phyloP scores from a whole-genome alignment of 495 filamentous ascomycete species.

The Cercophora scortea region DNA sequence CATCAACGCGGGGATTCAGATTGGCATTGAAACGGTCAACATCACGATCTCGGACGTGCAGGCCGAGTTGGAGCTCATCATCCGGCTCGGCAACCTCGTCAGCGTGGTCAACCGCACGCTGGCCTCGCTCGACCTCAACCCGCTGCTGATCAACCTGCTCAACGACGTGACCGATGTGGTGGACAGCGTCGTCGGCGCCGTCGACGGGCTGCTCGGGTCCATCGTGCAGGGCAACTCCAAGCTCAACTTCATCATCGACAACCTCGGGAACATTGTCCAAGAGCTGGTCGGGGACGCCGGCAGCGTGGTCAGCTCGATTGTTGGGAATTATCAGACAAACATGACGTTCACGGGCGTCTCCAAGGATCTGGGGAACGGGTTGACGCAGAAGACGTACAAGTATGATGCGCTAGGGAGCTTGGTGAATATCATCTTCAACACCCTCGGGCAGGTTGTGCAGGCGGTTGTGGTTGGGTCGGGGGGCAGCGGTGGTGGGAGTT shows the following conservation, averaged over 20 bases:
- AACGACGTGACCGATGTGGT: conserved; percentile 43
- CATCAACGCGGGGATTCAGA: conserved; percentile 46
- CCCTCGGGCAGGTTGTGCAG: conserved; percentile 47
- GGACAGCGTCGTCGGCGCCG: conserved; percentile 42
- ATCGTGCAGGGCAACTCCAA: conserved; percentile 44
- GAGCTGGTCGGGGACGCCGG: conserved; percentile 36
- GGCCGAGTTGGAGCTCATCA: conserved; percentile 46
- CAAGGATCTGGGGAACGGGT: conserved; percentile 36
- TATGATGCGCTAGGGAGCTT: conserved; percentile 46
- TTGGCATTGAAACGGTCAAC: conserved; percentile 48
- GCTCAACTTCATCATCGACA: conserved; percentile 49
- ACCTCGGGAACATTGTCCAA: conserved; percentile 52
- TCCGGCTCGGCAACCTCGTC: conserved; percentile 47
- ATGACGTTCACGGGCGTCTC: conserved; percentile 47
- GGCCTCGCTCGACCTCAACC: conserved; percentile 47
- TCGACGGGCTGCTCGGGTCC: conserved; percentile 45
- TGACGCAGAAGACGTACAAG: conserved; percentile 45
- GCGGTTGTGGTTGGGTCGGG: conserved; percentile 34
- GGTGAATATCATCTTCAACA: conserved; percentile 50
- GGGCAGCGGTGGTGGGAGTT: background rate
- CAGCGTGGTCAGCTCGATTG: conserved; percentile 35
- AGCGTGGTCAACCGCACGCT: conserved; percentile 53
- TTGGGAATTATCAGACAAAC: conserved; percentile 46
- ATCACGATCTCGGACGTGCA: conserved; percentile 51
- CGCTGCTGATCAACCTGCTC: conserved; percentile 45